Percentiles rank a stretch among this genome's conserved stretches.
phyloP scores from a whole-genome alignment of 2,329 filamentous ascomycete genomes.

The Trichoderma atroviride region DNA sequence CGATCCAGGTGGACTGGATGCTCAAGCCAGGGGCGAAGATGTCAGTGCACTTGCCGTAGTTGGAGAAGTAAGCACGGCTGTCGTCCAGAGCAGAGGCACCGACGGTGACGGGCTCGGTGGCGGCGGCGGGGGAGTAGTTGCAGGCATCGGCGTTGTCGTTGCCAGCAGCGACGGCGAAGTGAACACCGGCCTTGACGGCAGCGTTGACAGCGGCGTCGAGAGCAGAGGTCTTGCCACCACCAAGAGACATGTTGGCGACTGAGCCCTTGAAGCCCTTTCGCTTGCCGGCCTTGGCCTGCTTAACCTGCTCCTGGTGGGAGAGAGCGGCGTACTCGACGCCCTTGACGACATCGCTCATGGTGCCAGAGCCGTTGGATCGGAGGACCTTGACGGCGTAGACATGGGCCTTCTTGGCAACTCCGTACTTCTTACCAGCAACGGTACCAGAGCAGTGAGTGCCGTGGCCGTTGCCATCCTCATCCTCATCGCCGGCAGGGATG shows the following conservation, averaged over 20 bases:
- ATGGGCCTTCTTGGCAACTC: constrained; percentile 98
- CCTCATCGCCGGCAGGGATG: constrained; percentile 80
- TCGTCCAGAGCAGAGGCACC: constrained; percentile 92
- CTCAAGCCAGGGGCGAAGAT: constrained; percentile 97
- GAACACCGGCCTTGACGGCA: constrained; percentile 85
- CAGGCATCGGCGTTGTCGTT: constrained; percentile 99
- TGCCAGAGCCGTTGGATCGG: constrained; percentile 92
- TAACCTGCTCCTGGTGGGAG: constrained; percentile 73
- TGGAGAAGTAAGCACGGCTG: constrained; percentile 99
- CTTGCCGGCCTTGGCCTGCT: constrained; percentile 81
- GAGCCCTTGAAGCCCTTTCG: constrained; percentile 98
- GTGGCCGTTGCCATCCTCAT: constrained; percentile 95
- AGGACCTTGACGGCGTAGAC: constrained; percentile 98
- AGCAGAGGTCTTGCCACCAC: constrained; percentile 92
- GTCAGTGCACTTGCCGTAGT: constrained; percentile 99
- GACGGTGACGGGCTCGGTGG: constrained; percentile 89
- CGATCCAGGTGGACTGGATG: constrained; percentile 98
- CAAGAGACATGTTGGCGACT: constrained; percentile 98
- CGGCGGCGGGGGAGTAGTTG: constrained; percentile 97
- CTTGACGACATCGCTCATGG: constrained; percentile 98
- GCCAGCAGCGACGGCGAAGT: constrained; percentile 97
- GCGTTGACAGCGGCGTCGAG: constrained; percentile 93
- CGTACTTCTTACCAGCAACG: constrained; percentile 96
- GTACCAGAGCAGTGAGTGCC: constrained; percentile 99
- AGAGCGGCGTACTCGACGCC: constrained; percentile 94